These are phyloP conservation scores for Cutaneotrichosporon sp. DNA, from an alignment of 1,284 basidiomycete species.

Conservation along the genomic window DNA sequence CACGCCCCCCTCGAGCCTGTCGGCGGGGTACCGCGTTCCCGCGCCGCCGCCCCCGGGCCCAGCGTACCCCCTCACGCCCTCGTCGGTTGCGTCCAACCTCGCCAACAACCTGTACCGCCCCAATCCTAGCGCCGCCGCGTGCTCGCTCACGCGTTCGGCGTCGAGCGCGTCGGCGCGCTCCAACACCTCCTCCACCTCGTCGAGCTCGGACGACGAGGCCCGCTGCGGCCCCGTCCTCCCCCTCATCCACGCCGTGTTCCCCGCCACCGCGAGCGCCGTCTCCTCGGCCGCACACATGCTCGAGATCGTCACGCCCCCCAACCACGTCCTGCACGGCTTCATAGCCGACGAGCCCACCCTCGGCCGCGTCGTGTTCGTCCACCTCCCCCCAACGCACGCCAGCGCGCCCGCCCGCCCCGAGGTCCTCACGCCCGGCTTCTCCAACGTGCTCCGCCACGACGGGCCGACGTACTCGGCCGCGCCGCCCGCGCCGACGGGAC, in stretches of 20 bases:
- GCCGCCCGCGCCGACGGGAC: slow-evolving; percentile 28
- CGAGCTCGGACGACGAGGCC: not conserved
- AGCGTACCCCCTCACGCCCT: not conserved
- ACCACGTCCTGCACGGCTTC: slow-evolving; percentile 44
- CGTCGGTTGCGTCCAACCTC: not conserved
- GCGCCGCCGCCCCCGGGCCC: not conserved
- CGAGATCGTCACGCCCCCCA: slow-evolving; percentile 50
- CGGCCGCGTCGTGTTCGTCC: slow-evolving; percentile 45
- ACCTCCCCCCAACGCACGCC: slow-evolving; percentile 37
- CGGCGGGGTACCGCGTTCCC: slow-evolving; percentile 8
- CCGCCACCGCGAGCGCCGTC: slow-evolving; percentile 37
- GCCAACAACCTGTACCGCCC: not conserved
- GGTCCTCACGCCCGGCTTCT: slow-evolving; percentile 44
- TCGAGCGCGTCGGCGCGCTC: slow-evolving; percentile 1
- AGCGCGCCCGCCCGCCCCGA: slow-evolving; percentile 29
- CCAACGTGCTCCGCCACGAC: slow-evolving; percentile 45
- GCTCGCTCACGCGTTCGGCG: slow-evolving; percentile 3
- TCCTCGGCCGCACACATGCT: slow-evolving; percentile 36
- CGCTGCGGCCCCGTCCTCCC: slow-evolving; percentile 32
- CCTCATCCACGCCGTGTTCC: slow-evolving; percentile 48
- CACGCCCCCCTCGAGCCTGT: slow-evolving; percentile 11
- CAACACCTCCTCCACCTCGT: not conserved
- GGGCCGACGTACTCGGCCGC: slow-evolving; percentile 37
- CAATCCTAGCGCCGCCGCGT: not conserved
- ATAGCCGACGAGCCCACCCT: slow-evolving; percentile 35